These are phyloP conservation scores for Fusarium sp. DNA, from an alignment of 2,329 filamentous ascomycete genomes.

Conservation along the genomic window DNA sequence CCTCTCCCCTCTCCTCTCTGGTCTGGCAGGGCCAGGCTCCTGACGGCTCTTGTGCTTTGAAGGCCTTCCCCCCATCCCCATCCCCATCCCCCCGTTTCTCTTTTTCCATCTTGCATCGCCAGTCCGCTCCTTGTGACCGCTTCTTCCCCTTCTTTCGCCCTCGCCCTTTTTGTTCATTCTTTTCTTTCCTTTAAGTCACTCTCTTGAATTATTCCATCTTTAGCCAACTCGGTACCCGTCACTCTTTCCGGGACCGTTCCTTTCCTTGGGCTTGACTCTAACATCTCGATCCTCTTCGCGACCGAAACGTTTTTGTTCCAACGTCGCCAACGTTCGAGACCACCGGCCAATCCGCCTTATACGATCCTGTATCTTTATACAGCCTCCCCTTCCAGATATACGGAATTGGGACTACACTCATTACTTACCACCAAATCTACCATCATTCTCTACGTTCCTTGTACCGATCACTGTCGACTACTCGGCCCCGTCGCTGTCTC, in stretches of 20 bases:
- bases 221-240: conserved; percentile 59
- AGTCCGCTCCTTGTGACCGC: conserved; percentile 53
- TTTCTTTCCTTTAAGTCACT: conserved; percentile 64
- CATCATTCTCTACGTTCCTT: conserved; percentile 39
- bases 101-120: conserved; percentile 50
- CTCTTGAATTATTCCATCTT: conserved; percentile 54
- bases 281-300: conserved; percentile 37
- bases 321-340: conserved; percentile 39
- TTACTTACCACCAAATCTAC: conserved; percentile 39
- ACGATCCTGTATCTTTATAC: conserved; percentile 32
- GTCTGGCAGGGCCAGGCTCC: conserved; percentile 17
- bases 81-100: conserved; percentile 51
- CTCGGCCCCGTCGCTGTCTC: conserved; percentile 13
- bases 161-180: conserved; percentile 54
- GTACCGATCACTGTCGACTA: conserved; percentile 28
- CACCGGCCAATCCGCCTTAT: conserved; percentile 26
- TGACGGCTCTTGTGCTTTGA: conserved; percentile 39
- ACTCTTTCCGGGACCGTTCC: conserved; percentile 64
- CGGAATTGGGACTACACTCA: conserved; percentile 49
- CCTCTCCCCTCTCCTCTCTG: neutral
- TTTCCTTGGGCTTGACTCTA: conserved; percentile 52
- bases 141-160: conserved; percentile 53
- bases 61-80: conserved; percentile 52
- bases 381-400: conserved; percentile 28
- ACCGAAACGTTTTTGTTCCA: conserved; percentile 28